phyloP scores from a whole-genome alignment of 2,329 filamentous ascomycete genomes.

The Xylariomycetidae sp. region DNA sequence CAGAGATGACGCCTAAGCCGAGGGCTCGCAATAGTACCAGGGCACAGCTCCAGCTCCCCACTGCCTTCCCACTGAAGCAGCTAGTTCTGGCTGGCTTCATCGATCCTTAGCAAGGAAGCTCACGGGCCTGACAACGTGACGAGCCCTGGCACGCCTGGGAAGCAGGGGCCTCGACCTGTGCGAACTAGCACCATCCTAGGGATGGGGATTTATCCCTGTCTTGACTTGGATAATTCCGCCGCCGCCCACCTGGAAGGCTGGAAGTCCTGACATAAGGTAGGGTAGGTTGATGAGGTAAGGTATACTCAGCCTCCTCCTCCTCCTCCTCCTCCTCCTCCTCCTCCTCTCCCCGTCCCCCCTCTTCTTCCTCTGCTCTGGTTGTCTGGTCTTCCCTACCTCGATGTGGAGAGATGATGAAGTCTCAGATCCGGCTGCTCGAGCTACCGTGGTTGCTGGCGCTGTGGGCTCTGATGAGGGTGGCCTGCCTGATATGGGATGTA shows the following conservation, averaged over 20 bases:
- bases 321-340: neutral
- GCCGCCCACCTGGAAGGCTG: no score
- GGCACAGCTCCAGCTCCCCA: constrained; percentile 1
- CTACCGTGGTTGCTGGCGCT: no score
- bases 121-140: neutral
- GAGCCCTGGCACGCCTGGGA: neutral
- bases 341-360: no score
- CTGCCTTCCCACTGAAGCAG: neutral
- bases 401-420: no score
- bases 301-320: neutral
- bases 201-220: constrained; percentile 2
- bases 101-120: neutral
- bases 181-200: neutral
- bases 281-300: no score
- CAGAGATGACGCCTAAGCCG: neutral
- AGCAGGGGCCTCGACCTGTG: neutral
- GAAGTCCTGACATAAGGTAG: no score
- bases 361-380: no score
- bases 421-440: no score
- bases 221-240: constrained; percentile 4
- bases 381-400: no score
- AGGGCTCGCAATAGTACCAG: neutral
- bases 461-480: no score
- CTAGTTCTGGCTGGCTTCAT: no score
- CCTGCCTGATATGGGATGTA: no score